Percentiles rank a stretch among this genome's conserved stretches.
phyloP scores from a whole-genome alignment of 1,139 yeast genomes.

The Hansenula lynferdii region DNA sequence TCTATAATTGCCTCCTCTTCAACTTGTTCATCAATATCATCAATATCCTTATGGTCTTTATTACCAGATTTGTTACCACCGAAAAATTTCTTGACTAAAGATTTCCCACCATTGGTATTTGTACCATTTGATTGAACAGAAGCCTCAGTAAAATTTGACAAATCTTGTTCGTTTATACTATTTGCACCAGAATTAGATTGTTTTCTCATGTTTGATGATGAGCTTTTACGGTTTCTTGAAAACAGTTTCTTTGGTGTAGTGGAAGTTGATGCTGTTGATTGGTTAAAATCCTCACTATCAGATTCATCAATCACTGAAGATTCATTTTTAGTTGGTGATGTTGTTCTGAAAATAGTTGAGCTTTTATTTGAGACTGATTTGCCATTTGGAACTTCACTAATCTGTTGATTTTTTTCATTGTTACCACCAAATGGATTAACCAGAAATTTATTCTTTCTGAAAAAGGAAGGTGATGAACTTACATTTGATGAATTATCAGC shows the following conservation, averaged over 20 bases:
- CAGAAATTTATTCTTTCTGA: conserved; percentile 17
- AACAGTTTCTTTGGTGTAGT: conserved; percentile 16
- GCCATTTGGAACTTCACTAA: conserved; percentile 1
- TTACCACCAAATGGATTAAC: conserved; percentile 13
- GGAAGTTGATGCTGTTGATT: conserved; percentile 1
- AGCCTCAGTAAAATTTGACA: conserved; percentile 1
- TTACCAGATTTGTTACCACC: conserved; percentile 9
- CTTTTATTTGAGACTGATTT: conserved; percentile 17
- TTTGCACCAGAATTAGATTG: conserved; percentile 17
- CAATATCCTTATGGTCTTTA: conserved; percentile 8
- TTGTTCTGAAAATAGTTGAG: conserved; percentile 6
- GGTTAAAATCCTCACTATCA: conserved; percentile 13
- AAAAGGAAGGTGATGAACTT: conserved; percentile 16
- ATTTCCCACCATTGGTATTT: conserved; percentile 8
- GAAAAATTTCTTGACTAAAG: conserved; percentile 17
- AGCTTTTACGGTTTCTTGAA: conserved; percentile 15
- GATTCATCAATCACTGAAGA: conserved; percentile 5
- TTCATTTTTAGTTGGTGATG: conserved; percentile 11
- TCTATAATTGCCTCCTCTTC: conserved; percentile 11
- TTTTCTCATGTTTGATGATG: conserved; percentile 11
- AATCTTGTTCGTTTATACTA: conserved; percentile 4
- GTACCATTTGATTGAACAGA: conserved; percentile 12
- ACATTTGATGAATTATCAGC: conserved; percentile 1
- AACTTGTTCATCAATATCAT: conserved; percentile 16
- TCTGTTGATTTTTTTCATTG: conserved; percentile 5